Evolutionary conservation across 1,139 yeast species (phyloP), one percentile per base, ranked within the genome.

Genomic region (Geotrichum cucujoidarum): DNA sequence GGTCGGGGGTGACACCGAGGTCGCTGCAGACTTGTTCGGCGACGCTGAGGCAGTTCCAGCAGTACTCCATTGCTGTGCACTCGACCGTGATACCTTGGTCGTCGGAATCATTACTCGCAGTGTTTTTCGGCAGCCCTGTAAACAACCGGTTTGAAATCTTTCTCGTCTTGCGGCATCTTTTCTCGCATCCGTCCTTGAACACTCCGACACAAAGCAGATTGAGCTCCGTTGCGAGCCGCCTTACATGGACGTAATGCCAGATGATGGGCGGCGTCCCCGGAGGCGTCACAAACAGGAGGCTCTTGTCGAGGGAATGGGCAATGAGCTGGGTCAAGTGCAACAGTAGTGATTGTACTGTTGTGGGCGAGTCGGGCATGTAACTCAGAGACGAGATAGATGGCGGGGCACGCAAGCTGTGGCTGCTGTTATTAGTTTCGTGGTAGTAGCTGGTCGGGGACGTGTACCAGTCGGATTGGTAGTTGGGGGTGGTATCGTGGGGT

Each of bases 61-160:
- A 18, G 34, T 48, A 48, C 2, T 48, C 41, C 43, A 48, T 40
- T 11, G 51, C 43, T 10, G 35, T 16, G 11, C 51, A 48, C n/a
- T n/a, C n/a, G n/a, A n/a, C n/a, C n/a, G n/a, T n/a, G n/a, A 21
- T 36, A 22, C 3, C 31, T 17, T 11, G 51, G 51, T 21, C 21
- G 35, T 22, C n/a, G n/a, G n/a, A n/a, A n/a, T n/a, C n/a, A n/a
- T n/a, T n/a, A n/a, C n/a, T n/a, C n/a, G n/a, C n/a, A n/a, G n/a
- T n/a, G n/a, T n/a, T n/a, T n/a, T n/a, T n/a, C n/a, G n/a, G n/a
- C n/a, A n/a, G n/a, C n/a, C n/a, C n/a, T n/a, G n/a, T n/a, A n/a
- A n/a, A n/a, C n/a, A n/a, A n/a, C n/a, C n/a, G n/a, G n/a, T n/a
- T n/a, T n/a, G n/a, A n/a, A n/a, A n/a, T n/a, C n/a, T n/a, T n/a